phyloP scores from a whole-genome alignment of 2,329 filamentous ascomycete species.

The Aspergillus piperis region DNA sequence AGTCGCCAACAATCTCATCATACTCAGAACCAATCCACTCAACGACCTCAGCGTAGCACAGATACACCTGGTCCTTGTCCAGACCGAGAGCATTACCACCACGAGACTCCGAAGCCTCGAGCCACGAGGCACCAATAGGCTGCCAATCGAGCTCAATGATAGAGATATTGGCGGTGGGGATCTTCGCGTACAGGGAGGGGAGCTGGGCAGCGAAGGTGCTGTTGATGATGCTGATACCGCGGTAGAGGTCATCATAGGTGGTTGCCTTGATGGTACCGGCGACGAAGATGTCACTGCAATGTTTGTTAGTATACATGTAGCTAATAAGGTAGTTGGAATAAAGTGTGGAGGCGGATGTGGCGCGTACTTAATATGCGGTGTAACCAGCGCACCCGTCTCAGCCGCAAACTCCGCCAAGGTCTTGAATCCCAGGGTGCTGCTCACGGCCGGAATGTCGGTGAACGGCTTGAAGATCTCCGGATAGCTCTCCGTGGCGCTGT shows the following conservation, averaged over 20 bases:
- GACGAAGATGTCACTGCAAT: slow-evolving; percentile 36
- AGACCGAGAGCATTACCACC: slow-evolving; percentile 33
- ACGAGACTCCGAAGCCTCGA: slow-evolving; percentile 28
- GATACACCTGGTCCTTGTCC: slow-evolving; percentile 38
- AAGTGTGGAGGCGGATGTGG: too few relatives aligned
- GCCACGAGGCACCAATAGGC: slow-evolving; percentile 41
- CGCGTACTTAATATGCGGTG: slow-evolving; percentile 35
- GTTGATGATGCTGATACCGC: slow-evolving; percentile 44
- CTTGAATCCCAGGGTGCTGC: slow-evolving; percentile 39
- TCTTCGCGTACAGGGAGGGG: slow-evolving; percentile 38
- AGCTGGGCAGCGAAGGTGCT: slow-evolving; percentile 42
- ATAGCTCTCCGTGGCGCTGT: slow-evolving; percentile 32
- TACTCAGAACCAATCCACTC: slow-evolving; percentile 34
- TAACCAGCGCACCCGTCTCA: slow-evolving; percentile 36
- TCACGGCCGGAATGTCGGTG: slow-evolving; percentile 37
- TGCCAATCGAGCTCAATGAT: slow-evolving; percentile 46
- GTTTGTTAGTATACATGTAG: not conserved
- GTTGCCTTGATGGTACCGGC: slow-evolving; percentile 36
- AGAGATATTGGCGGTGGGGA: slow-evolving; percentile 40
- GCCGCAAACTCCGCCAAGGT: slow-evolving; percentile 37
- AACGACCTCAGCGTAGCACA: slow-evolving; percentile 42
- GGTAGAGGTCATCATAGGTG: slow-evolving; percentile 34
- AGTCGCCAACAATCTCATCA: slow-evolving; percentile 33
- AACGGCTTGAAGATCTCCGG: slow-evolving; percentile 39
- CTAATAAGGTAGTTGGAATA: not conserved